Base-by-base conservation (phyloP, 345 rosid species). In the Ricinus communis region DNA sequence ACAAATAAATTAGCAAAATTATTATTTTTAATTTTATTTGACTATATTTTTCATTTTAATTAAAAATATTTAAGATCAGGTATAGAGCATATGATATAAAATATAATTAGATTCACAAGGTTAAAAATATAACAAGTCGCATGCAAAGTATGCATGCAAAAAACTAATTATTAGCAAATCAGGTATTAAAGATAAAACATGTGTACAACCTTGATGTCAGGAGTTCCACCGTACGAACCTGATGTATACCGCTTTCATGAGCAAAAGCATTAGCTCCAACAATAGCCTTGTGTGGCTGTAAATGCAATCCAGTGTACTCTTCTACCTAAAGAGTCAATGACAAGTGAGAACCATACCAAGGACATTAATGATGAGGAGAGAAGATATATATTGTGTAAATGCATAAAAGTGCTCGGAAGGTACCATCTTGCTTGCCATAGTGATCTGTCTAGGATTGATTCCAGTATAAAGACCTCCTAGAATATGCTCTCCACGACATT, bases 221-320 rank as follows among this genome's bases (percentile, higher is more conserved):
- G 56, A 57, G 53, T 47, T 9, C 30, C 16, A 59, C 25, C 19
- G 46, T 56, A 72, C 84, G 50, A 76, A 91, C 98, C 93, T 94
- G 95, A 82, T 90, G 98, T 66, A 91, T 87, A 61, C 98, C 97
- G 72, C 98, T 94, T 77, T 91, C 96, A 82, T 94, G 97, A 56
- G 96, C 96, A 80, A 94, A 94, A 77, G 97, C 98, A 85, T 94
- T 94, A 12, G 88, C 96, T 74, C 98, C 96, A 78, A 94, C 96
- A 72, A 91, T 88, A 50, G 97, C 98, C 81, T 94, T 94, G 81
- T 94, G 98, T 4, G 98, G 97, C 82, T 91, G 98, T 46, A 90
- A 82, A 0, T 85, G 85, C 83, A 95, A 80, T 19, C 97, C 99
- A 0, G 97, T 87, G 71, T 85, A 90, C n/a, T 95, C 99, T 68